phyloP scores from a whole-genome alignment of 768 basidiomycete species.

The Pisolithus microcarpus region DNA sequence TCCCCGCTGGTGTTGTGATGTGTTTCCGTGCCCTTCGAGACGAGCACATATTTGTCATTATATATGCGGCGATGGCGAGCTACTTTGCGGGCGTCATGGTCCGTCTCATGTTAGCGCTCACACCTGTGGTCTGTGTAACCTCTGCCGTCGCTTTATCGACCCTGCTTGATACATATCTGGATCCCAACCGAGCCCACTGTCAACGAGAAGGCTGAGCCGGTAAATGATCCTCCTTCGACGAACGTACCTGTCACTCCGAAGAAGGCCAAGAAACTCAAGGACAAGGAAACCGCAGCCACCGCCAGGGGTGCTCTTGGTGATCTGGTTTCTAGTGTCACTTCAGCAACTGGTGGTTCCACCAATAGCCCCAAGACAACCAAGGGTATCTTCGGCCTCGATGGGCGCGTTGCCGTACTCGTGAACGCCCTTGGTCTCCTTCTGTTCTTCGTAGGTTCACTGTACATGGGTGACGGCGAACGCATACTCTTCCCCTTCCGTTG shows the following conservation, averaged over 20 bases:
- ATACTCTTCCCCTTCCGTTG: conserved; percentile 97
- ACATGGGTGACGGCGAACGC: conserved; percentile 94
- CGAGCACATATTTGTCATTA: conserved; percentile 97
- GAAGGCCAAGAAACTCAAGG: conserved; percentile 53
- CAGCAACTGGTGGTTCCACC: conserved; percentile 19
- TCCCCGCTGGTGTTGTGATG: conserved; percentile 91
- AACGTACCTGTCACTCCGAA: conserved; percentile 25
- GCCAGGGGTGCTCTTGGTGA: conserved; percentile 33
- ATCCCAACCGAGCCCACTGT: conserved; percentile 65
- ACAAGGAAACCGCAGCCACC: conserved; percentile 39
- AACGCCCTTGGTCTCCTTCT: conserved; percentile 72
- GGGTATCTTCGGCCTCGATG: conserved; percentile 83
- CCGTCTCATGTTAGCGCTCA: conserved; percentile 94
- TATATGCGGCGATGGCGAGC: conserved; percentile 91
- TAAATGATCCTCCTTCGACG: conserved; percentile 15
- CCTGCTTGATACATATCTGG: conserved; percentile 84
- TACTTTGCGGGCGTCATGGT: conserved; percentile 99
- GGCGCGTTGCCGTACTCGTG: conserved; percentile 66
- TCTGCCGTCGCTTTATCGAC: conserved; percentile 87
- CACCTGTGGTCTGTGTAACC: conserved; percentile 92
- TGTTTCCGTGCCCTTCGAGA: conserved; percentile 94
- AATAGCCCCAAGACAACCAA: conserved; percentile 17
- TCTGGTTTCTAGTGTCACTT: conserved; percentile 32
- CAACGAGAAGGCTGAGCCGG: conserved; percentile 5
- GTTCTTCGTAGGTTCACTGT: conserved; percentile 92